Base-by-base conservation (phyloP, 2,329 filamentous ascomycete species). In the Trichoderma sp. region DNA sequence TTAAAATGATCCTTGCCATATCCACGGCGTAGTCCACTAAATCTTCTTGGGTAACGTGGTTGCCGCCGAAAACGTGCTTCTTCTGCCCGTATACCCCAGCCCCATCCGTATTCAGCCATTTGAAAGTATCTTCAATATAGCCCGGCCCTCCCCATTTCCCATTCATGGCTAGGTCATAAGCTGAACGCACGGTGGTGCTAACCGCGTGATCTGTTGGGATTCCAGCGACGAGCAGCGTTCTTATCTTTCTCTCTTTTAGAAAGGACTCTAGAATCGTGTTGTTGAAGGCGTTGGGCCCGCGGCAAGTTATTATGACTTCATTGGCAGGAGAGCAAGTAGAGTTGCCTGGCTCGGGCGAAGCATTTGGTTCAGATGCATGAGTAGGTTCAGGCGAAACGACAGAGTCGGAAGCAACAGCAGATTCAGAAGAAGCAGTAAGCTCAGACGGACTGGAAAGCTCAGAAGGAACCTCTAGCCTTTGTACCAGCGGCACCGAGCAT, bases 61-160 rank as follows among this genome's bases (percentile, higher is more conserved):
- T 35, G 14, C 33, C 19, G 3, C 33, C 19, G 3, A 24, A 16
- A 6, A 19, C 3, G 13, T 52, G 58, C 29, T 52, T 55, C 27
- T 56, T 27, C 2, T 52, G 37, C 6, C 56, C 64, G 40, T 68
- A 72, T 21, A 72, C 59, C 21, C 68, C 64, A 13, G 31, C 37
- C 16, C 71, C 70, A 55, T 71, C 70, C 1, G 71, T 71, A 49
- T 57, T 69, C 14, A 70, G 14, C 14, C 16, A 43, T n/a, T 10
- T 43, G 35, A 37, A 4, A 35, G 65, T 65, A 33, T 72, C 70
- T 19, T 62, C 70, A 37, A 71, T 69, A 13, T 70, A 71, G 2
- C 70, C 70, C 24, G n/a, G 63, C 1, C 70, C 70, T 27, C 71
- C 71, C 71, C 70, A 72, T 57, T 68, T 70, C 19, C 71, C 70